Base-by-base conservation (phyloP, 2,329 filamentous ascomycete species). In the Ophiocordyceps polyrhachis-furcata region DNA sequence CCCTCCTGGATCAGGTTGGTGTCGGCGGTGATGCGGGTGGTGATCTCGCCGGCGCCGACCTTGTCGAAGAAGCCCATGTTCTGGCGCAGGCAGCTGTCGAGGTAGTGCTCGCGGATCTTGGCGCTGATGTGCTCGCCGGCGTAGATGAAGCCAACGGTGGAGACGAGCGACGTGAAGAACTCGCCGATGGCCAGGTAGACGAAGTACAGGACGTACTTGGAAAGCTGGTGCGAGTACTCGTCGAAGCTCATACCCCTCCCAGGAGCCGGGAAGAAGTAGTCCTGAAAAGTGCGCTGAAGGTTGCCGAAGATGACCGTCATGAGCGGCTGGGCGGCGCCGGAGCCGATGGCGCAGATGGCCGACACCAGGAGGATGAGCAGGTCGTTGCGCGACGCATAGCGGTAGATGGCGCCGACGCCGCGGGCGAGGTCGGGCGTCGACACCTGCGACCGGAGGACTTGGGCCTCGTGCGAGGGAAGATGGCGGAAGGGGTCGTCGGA, bases 31-130 rank as follows among this genome's bases (percentile, higher is more conserved):
- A 95, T 94, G 50, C 88, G 80, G 1, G 88, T 94, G 0, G 88
- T 94, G 48, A 96, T 84, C 62, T 95, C 91, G 47, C 89, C 88
- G 31, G 87, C 83, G 44, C 88, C 89, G 14, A 94, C 72, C 56
- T 91, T 91, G 61, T 96, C 91, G 62, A 93, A 93, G 61, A 85
- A 93, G 41, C 77, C 87, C 58, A 93, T 89, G 58, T 94, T 93
- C 59, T 93, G 87, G 48, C 77, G 76, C 66, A 93, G 67, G 56
- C 87, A 88, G 49, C 83, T 85, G 53, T 79, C 73, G 7, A 98
- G 73, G 54, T 96, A 96, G 52, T 84, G 73, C 57, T 84, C 76
- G 47, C 88, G 77, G 53, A 88, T 83, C 64, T 86, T 84, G 49
- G 76, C 74, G 47, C 79, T 79, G 56, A 88, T 77, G 55, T 86